Base-by-base conservation (phyloP, 177 flowering plant species). In the Vitis hybrid region DNA sequence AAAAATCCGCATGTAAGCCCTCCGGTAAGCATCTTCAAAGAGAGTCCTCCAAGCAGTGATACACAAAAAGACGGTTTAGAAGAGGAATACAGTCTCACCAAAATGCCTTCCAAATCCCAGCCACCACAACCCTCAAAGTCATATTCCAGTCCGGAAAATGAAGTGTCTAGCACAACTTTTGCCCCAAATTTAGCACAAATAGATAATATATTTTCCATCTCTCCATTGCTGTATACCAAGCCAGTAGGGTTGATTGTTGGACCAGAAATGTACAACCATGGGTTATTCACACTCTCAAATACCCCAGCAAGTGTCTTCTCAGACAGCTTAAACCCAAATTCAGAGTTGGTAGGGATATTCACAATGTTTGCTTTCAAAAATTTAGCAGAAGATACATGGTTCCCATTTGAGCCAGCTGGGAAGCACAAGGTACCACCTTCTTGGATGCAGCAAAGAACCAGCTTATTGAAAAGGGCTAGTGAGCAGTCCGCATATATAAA, bases 241-340 rank as follows among this genome's bases (percentile, higher is more conserved):
- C 99, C 99, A 22, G 97, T 89, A 14, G 99, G 97, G 72, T 71
- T 93, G 39, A 88, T 73, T 48, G 98, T 93, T 64, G 99, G 99
- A 51, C 98, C 98, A 49, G 86, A 91, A 67, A 95, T 74, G 70
- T 89, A 93, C 5, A 95, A 75, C 99, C 99, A 95, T 18, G 98
- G 97, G 51, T 84, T 93, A 12, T 79, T 73, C 55, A 86, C 86
- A 55, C 76, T 76, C 61, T 79, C 78, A 20, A 95, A 85, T 33
- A 71, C 79, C 26, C 63, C 64, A 19, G 49, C 26, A 10, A 95
- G 92, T 20, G 51, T 26, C 72, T 89, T 79, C 51, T 80, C 89
- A 31, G 92, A 86, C 68, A 93, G 70, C 82, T 93, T 95, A 78
- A 87, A 93, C 12, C 97, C 97, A 3, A n/a, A 77, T 22, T 83